Evolutionary conservation across 2,329 filamentous ascomycete genomes (phyloP).

Genomic region (Paraconiothyrium sp.): DNA sequence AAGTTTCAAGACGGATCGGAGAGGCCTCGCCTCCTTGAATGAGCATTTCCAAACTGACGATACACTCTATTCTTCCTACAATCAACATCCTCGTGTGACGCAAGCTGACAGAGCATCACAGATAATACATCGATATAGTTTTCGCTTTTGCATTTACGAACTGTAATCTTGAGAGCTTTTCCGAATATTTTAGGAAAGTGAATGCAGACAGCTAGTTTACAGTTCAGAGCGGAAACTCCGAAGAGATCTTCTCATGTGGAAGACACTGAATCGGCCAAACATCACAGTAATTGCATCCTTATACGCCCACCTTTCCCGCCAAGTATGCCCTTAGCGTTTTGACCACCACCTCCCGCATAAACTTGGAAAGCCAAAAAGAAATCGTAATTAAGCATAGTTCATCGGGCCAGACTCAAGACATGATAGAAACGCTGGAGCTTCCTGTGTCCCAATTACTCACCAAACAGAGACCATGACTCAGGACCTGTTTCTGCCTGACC

Average conservation of each 20-base stretch:
- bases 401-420: not conserved
- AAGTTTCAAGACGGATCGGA: constrained; percentile 51
- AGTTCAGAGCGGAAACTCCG: constrained; percentile 14
- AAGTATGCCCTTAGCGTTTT: constrained; percentile 14
- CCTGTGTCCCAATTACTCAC: not conserved
- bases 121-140: constrained; percentile 13
- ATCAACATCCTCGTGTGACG: not conserved
- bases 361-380: not conserved
- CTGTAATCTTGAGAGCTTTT: constrained; percentile 18
- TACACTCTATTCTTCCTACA: not conserved
- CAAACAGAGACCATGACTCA: constrained; percentile 17
- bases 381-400: constrained; percentile 4
- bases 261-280: constrained; percentile 3
- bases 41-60: constrained; percentile 26
- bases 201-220: constrained; percentile 26
- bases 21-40: constrained; percentile 44
- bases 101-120: constrained; percentile 18
- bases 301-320: constrained; percentile 26
- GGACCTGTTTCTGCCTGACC: constrained; percentile 54
- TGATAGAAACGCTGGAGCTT: constrained; percentile 8
- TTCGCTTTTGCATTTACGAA: constrained; percentile 20
- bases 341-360: constrained; percentile 8
- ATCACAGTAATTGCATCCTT: constrained; percentile 16
- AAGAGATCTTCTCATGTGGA: constrained; percentile 15
- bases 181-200: constrained; percentile 4